Base-by-base conservation (phyloP, 2,329 filamentous ascomycete species). In the Stemphylium beticola region DNA sequence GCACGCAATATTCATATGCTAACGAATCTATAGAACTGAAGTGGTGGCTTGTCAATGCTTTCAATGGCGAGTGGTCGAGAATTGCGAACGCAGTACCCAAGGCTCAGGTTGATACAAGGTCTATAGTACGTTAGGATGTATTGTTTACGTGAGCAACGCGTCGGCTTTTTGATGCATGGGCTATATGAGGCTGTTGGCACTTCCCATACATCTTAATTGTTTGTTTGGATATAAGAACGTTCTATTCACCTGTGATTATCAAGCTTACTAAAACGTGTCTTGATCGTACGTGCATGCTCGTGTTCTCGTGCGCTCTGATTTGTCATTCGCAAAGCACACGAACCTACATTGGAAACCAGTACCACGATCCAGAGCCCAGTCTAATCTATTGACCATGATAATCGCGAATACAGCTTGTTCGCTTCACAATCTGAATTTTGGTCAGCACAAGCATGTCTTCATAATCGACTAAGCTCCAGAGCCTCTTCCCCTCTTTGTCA, bases 11-110 rank as follows among this genome's bases (percentile, higher is more conserved):
- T 14, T 36, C 17, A 12, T 14, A 12, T 29, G 34, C 62, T 65
- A 41, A 60, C 38, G 15, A 20, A 17, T 24, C 17, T 18, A 29
- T 17, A 92, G 90, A 92, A 77, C 76, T 96, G 29, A 87, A 83
- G 53, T 93, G 91, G 73, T 99, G 93, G 93, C 86, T 99, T 49
- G 85, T 97, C 72, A 98, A 97, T 73, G 95, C 95, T 1, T 99
- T 99, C 74, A 98, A 98, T 65, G 95, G 95, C 46, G 92, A 97
- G 75, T 98, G 93, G 92, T 80, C 93, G 44, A 79, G 81, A 42
- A 85, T 82, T 15, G 76, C 80, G 14, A 73, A 83, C 48, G 82
- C 84, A 0, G 76, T 76, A 24, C 85, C 85, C 1, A 71, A 76
- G 52, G 62, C 63, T 17, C 64, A 67, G 48, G 42, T 62, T 29